A percentile compares a stretch with the other conserved stretches of the same genome.
These are phyloP conservation scores for Malassezia caprae DNA, from an alignment of 1,284 basidiomycete genomes.

Conservation along the genomic window DNA sequence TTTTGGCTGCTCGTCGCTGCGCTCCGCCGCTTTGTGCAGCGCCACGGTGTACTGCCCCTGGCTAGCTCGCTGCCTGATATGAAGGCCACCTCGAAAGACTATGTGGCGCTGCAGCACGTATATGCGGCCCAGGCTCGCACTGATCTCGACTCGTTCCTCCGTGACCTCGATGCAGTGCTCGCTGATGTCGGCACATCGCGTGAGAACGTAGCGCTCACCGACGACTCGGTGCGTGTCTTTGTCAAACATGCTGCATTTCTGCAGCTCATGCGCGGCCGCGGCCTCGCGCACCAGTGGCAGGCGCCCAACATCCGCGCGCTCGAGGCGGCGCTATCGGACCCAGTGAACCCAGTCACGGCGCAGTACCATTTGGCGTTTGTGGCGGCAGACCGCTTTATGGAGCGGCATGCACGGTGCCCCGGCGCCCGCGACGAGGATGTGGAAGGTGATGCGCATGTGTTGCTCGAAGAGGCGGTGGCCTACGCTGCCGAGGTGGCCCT, in stretches of 20 bases:
- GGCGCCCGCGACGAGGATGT: conserved; percentile 26
- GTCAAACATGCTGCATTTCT: conserved; percentile 81
- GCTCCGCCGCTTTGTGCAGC: conserved; percentile 55
- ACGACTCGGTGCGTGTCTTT: conserved; percentile 62
- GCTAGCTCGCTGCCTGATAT: conserved; percentile 78
- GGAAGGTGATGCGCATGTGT: background rate
- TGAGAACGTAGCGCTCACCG: conserved; percentile 45
- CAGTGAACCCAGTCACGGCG: conserved; percentile 36
- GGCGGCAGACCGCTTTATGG: conserved; percentile 50
- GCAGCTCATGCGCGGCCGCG: conserved; percentile 64
- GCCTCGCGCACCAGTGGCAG: conserved; percentile 47
- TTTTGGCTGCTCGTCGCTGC: conserved; percentile 82
- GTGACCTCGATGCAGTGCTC: conserved; percentile 37
- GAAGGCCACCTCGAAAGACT: conserved; percentile 77
- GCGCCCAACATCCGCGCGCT: conserved; percentile 44
- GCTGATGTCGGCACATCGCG: conserved; percentile 18
- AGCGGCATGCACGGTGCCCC: conserved; percentile 50
- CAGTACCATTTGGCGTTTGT: conserved; percentile 49
- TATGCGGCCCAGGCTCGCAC: conserved; percentile 64
- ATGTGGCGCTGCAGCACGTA: conserved; percentile 66
- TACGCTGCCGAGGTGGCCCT: conserved; percentile 1
- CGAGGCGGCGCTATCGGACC: conserved; percentile 29
- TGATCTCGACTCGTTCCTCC: conserved; percentile 57
- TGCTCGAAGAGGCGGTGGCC: background rate
- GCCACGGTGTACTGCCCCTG: conserved; percentile 52